Conservation (phyloP, 163 green algal species). For the Coccomyxa subellipsoidea region DNA sequence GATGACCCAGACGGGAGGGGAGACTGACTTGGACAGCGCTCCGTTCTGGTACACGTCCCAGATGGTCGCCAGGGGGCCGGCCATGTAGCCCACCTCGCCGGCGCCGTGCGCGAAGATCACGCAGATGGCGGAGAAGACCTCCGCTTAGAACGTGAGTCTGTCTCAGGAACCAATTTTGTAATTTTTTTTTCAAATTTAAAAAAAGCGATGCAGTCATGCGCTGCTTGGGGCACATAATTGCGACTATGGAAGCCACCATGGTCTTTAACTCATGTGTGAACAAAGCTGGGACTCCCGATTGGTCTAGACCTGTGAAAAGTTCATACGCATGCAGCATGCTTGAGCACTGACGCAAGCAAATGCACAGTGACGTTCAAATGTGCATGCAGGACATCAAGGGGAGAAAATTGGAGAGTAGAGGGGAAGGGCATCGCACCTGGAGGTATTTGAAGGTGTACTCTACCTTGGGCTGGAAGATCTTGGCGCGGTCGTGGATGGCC, state of each 20-base stretch:
- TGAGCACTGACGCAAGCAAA: too few species aligned
- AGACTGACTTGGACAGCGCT: slow-evolving; percentile 15
- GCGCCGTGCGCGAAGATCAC: slow-evolving; percentile 66
- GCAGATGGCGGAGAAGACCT: slow-evolving; percentile 68
- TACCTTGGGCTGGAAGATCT: slow-evolving; percentile 52
- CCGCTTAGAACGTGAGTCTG: slow-evolving; percentile 1
- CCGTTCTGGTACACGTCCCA: slow-evolving; percentile 36
- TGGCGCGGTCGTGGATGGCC: slow-evolving; percentile 37
- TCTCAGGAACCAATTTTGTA: too few species aligned
- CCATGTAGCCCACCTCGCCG: slow-evolving; percentile 65
- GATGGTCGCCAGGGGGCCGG: slow-evolving; percentile 54
- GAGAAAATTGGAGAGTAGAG: neutral
- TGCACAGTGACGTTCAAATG: neutral
- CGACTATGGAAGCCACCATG: too few species aligned
- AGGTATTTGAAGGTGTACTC: slow-evolving; percentile 32
- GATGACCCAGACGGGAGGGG: slow-evolving; percentile 55
- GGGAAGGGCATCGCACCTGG: slow-evolving; percentile 34
- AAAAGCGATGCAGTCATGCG: too few species aligned
- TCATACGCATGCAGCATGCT: too few species aligned
- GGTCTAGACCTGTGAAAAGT: too few species aligned
- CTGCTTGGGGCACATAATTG: too few species aligned
- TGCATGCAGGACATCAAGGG: neutral
- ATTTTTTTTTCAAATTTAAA: too few species aligned
- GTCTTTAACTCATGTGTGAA: too few species aligned
- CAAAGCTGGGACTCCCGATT: too few species aligned